Evolutionary conservation across 2,329 filamentous ascomycete genomes (phyloP).

Genomic region (Orbilia ellipsospora): DNA sequence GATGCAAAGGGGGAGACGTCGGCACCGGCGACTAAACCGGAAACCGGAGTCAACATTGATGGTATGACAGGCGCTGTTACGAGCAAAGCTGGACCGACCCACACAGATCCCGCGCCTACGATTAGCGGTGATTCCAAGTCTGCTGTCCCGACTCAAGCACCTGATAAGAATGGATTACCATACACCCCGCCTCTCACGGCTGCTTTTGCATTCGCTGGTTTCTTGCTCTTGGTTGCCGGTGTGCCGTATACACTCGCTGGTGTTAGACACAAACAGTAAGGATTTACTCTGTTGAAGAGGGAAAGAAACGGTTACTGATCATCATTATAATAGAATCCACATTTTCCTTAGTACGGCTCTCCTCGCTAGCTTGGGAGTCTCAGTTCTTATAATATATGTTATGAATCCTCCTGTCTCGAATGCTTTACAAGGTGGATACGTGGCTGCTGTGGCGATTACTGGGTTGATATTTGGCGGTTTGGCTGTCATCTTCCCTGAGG

Average conservation of each 20-base stretch:
- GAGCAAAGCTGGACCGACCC: conserved; percentile 7
- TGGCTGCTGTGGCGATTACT: conserved; percentile 79
- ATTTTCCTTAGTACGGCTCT: conserved; percentile 83
- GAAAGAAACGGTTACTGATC: neutral
- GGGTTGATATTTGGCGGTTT: conserved; percentile 78
- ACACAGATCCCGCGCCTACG: conserved; percentile 23
- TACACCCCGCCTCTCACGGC: conserved; percentile 80
- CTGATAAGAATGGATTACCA: conserved; percentile 68
- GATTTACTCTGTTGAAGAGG: neutral
- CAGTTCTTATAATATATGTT: conserved; percentile 87
- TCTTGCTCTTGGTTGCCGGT: conserved; percentile 80
- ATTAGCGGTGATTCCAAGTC: conserved; percentile 12
- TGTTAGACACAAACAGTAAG: conserved; percentile 78
- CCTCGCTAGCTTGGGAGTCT: conserved; percentile 76
- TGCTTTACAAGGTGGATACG: conserved; percentile 84
- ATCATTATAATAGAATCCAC: conserved; percentile 68
- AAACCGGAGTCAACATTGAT: neutral
- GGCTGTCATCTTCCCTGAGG: conserved; percentile 81
- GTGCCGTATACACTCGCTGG: conserved; percentile 78
- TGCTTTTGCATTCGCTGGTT: conserved; percentile 80
- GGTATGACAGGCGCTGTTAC: conserved; percentile 5
- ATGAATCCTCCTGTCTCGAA: conserved; percentile 81
- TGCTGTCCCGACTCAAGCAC: conserved; percentile 19
- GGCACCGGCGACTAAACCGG: neutral
- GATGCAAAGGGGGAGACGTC: conserved; percentile 8